A percentile compares a stretch with the other conserved stretches of the same genome.
Evolutionary conservation across 2,329 filamentous ascomycete species (phyloP).

Genomic region (Elsinoe australis): DNA sequence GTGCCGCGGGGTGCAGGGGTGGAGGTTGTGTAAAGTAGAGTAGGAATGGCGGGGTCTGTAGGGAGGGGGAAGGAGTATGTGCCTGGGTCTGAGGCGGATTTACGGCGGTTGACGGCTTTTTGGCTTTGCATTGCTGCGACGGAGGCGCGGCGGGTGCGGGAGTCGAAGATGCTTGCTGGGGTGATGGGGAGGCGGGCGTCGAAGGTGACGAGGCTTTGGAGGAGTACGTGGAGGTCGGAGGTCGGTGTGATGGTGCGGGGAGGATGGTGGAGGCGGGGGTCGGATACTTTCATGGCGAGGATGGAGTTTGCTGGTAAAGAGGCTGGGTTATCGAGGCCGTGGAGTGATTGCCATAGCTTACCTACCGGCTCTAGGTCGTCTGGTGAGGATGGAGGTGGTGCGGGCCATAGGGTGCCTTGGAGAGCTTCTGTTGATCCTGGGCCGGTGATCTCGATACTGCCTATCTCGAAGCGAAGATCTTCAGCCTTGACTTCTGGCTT

Average conservation of each 20-base stretch:
- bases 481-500: conserved; percentile 57
- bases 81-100: conserved; percentile 56
- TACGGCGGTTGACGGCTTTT: conserved; percentile 72
- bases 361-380: conserved; percentile 26
- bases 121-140: conserved; percentile 63
- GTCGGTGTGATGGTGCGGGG: conserved; percentile 46
- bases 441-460: conserved; percentile 61
- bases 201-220: conserved; percentile 57
- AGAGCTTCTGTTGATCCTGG: conserved; percentile 75
- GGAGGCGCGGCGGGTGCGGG: conserved; percentile 56
- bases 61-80: conserved; percentile 49
- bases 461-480: conserved; percentile 64
- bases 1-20: conserved; percentile 32
- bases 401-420: conserved; percentile 56
- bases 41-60: conserved; percentile 68
- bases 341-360: conserved; percentile 43
- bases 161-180: conserved; percentile 54
- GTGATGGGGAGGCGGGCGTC: conserved; percentile 42
- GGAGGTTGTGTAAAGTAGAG: conserved; percentile 54
- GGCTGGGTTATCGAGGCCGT: conserved; percentile 58
- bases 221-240: conserved; percentile 37
- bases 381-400: conserved; percentile 22
- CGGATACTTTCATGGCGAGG: conserved; percentile 64
- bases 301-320: conserved; percentile 62
- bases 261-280: conserved; percentile 74